A percentile compares a stretch with the other conserved stretches of the same genome.
These are phyloP conservation scores for Suillus sp. DNA, from an alignment of 768 basidiomycete genomes.

Conservation along the genomic window DNA sequence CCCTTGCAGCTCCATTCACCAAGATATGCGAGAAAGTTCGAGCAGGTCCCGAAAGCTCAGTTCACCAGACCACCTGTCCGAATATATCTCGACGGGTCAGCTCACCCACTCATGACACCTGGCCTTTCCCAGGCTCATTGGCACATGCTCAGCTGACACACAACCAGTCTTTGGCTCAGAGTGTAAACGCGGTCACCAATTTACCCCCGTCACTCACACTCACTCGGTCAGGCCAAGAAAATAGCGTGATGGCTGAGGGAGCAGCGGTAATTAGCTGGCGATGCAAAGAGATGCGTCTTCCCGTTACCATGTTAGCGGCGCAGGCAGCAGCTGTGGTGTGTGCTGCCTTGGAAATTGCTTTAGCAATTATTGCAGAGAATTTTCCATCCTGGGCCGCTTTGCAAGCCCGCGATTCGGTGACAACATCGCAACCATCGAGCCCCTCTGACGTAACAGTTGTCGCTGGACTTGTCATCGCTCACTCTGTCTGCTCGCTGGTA, in stretches of 20 bases:
- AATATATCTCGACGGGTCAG: constrained; percentile 24
- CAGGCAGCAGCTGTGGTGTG: constrained; percentile 28
- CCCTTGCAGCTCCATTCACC: neutral
- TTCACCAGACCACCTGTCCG: constrained; percentile 3
- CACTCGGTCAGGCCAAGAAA: neutral
- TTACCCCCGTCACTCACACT: constrained; percentile 13
- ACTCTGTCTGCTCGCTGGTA: constrained; percentile 23
- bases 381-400: neutral
- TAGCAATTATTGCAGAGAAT: constrained; percentile 13
- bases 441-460: neutral
- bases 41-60: neutral
- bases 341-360: constrained; percentile 25
- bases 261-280: neutral
- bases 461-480: constrained; percentile 22
- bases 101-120: constrained; percentile 33
- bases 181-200: neutral
- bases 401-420: neutral
- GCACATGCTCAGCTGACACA: constrained; percentile 16
- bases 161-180: neutral
- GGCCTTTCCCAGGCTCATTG: constrained; percentile 36
- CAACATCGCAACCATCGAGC: neutral
- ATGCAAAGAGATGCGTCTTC: constrained; percentile 13
- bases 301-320: constrained; percentile 17
- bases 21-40: constrained; percentile 19
- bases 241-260: constrained; percentile 1